These are phyloP conservation scores for Colletotrichum nymphaeae DNA, from an alignment of 2,329 filamentous ascomycete genomes.

Conservation along the genomic window DNA sequence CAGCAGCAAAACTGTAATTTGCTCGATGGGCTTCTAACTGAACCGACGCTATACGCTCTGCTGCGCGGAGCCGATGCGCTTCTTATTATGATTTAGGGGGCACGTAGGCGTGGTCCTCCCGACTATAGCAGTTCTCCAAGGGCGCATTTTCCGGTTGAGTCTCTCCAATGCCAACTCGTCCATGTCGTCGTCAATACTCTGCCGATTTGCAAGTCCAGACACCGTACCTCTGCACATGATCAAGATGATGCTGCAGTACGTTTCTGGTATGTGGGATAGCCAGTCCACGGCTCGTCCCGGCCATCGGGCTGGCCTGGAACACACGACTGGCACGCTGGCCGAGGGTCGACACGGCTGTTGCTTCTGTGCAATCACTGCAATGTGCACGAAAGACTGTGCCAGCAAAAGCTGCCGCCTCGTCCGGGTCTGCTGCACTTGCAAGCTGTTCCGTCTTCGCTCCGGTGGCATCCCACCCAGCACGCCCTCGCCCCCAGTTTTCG, in stretches of 20 bases:
- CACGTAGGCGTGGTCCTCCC: neutral
- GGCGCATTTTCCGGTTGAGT: slow-evolving; percentile 1
- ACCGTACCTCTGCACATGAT: neutral
- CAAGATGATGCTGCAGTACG: neutral
- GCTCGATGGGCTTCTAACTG: neutral
- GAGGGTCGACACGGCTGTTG: neutral
- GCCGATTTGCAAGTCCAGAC: neutral
- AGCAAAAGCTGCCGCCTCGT: slow-evolving; percentile 20
- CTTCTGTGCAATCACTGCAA: neutral
- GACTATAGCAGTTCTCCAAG: neutral
- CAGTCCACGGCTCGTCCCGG: neutral
- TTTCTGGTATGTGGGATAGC: neutral
- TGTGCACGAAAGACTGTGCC: slow-evolving; percentile 1
- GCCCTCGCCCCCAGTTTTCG: slow-evolving; percentile 18
- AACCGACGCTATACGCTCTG: neutral
- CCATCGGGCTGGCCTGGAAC: slow-evolving; percentile 5
- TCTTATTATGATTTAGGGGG: neutral
- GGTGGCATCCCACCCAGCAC: slow-evolving; percentile 8
- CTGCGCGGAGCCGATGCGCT: neutral
- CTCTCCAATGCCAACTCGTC: slow-evolving; percentile 2
- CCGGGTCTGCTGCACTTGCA: slow-evolving; percentile 12
- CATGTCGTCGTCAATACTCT: neutral
- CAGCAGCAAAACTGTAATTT: neutral
- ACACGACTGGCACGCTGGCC: neutral
- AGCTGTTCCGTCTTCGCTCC: slow-evolving; percentile 29